A percentile compares a stretch with the other conserved stretches of the same genome.
phyloP scores from a whole-genome alignment of 2,329 filamentous ascomycete genomes.

The Atkinsonella texensis region DNA sequence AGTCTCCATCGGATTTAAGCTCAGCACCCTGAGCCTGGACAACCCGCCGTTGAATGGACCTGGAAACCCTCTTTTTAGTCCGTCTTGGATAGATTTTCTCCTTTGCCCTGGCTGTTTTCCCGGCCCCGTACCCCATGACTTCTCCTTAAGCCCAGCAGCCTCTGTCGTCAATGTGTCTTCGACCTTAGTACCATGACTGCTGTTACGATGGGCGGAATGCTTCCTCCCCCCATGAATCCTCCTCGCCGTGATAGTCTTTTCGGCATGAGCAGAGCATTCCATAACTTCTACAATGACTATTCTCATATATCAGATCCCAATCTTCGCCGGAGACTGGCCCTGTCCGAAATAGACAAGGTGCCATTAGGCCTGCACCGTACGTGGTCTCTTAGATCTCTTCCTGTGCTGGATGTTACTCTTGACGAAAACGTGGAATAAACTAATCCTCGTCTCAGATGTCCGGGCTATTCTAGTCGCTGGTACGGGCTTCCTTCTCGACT shows the following conservation, averaged over 20 bases:
- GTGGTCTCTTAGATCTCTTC: slow-evolving; percentile 5
- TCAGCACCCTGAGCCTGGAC: too few relatives aligned
- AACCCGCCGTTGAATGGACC: too few relatives aligned
- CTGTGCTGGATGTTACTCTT: background rate
- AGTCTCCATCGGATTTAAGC: too few relatives aligned
- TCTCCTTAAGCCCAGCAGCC: slow-evolving; percentile 10
- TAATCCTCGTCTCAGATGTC: slow-evolving; percentile 34
- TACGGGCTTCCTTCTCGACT: slow-evolving; percentile 74
- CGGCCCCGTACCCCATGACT: slow-evolving; percentile 14
- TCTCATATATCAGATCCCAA: slow-evolving; percentile 60
- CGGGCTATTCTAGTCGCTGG: slow-evolving; percentile 65
- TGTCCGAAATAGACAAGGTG: slow-evolving; percentile 70
- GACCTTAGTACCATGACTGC: slow-evolving; percentile 16
- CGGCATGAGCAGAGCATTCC: slow-evolving; percentile 57
- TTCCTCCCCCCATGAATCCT: slow-evolving; percentile 28
- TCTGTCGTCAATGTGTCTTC: slow-evolving; percentile 6
- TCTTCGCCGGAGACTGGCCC: slow-evolving; percentile 59
- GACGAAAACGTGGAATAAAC: background rate
- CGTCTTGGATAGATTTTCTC: too few relatives aligned
- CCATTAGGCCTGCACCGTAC: slow-evolving; percentile 60
- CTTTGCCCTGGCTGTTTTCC: too few relatives aligned
- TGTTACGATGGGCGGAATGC: slow-evolving; percentile 23
- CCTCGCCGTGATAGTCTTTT: slow-evolving; percentile 30
- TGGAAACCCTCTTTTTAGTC: background rate
- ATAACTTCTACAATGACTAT: slow-evolving; percentile 63